Evolutionary conservation across 1,284 basidiomycete species (phyloP).

Genomic region (Xanthoconium separans): DNA sequence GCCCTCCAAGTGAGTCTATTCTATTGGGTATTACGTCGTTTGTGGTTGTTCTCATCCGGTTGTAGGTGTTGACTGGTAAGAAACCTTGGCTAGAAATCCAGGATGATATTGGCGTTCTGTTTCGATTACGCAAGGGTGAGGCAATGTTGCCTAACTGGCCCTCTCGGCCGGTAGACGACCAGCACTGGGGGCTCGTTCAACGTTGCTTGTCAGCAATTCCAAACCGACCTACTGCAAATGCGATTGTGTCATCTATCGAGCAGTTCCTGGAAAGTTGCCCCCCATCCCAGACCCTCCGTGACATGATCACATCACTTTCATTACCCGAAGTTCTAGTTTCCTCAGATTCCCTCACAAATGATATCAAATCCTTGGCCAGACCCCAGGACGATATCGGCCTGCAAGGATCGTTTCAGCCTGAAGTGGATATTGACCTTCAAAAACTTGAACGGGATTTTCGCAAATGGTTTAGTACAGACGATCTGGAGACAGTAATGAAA

Average conservation of each 20-base stretch:
- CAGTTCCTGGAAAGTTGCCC: neutral
- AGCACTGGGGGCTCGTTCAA: conserved; percentile 5
- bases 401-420: too few relatives aligned
- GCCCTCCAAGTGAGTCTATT: conserved; percentile 1
- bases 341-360: too few relatives aligned
- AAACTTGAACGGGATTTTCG: too few relatives aligned
- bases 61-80: conserved; percentile 6
- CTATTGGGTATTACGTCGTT: neutral
- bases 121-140: neutral
- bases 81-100: conserved; percentile 7
- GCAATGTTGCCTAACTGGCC: neutral
- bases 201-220: neutral
- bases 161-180: neutral
- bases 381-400: too few relatives aligned
- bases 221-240: neutral
- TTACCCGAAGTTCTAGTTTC: too few relatives aligned
- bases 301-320: neutral
- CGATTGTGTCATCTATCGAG: neutral
- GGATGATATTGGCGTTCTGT: neutral
- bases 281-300: neutral
- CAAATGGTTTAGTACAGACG: too few relatives aligned
- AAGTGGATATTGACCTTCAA: too few relatives aligned
- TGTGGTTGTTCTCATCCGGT: neutral
- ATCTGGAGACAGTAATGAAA: accelerated
- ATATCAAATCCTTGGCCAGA: too few relatives aligned